These are phyloP conservation scores for Lactifluus hygrophoroides DNA, from an alignment of 768 basidiomycete genomes.

Conservation along the genomic window DNA sequence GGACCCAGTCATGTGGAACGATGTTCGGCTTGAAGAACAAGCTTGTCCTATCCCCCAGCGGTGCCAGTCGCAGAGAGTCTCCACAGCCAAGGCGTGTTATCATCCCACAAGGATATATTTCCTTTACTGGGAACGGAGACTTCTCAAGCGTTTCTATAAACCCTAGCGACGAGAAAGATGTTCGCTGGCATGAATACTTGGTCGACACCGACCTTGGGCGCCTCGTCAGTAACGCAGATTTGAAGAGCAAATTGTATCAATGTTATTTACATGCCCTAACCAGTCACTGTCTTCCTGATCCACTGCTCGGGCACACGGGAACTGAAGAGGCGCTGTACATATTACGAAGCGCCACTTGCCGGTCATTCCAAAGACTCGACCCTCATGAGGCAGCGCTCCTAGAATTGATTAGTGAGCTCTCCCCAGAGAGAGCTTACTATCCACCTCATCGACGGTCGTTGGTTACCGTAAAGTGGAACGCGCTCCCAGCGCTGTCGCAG, in stretches of 20 bases:
- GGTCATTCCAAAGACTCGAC: too few species aligned
- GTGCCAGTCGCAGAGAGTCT: constrained; percentile 27
- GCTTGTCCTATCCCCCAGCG: constrained; percentile 29
- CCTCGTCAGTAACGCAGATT: neutral
- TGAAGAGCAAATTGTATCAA: too few species aligned
- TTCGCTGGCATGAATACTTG: neutral
- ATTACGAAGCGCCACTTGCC: too few species aligned
- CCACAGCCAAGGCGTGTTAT: neutral
- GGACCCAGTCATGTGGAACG: too few species aligned
- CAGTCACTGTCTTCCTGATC: too few species aligned
- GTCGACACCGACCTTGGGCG: neutral
- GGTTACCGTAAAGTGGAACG: neutral
- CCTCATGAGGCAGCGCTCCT: neutral
- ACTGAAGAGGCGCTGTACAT: too few species aligned
- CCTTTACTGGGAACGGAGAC: neutral
- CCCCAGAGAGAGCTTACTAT: neutral
- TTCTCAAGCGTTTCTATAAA: neutral
- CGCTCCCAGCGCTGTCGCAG: neutral
- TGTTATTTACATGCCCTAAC: too few species aligned
- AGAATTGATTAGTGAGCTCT: neutral
- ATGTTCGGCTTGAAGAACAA: too few species aligned
- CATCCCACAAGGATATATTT: constrained; percentile 2
- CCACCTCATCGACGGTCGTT: neutral
- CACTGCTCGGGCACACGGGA: too few species aligned
- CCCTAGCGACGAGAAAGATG: neutral